Evolutionary conservation across 345 rosid species (phyloP), one percentile per base, ranked within the genome.

Genomic region (Linum usitatissimum): DNA sequence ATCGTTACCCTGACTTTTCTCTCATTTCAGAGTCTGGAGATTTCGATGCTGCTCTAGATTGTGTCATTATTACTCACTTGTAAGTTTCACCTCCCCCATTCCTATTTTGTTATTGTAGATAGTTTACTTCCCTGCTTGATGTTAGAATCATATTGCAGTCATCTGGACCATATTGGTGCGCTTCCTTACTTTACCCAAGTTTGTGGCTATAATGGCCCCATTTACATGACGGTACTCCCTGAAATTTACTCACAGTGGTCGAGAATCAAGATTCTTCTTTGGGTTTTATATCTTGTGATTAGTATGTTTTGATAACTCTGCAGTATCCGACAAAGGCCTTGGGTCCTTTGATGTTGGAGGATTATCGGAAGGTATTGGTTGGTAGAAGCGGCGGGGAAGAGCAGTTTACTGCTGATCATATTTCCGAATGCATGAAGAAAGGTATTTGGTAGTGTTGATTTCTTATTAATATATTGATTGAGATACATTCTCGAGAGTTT

Each of bases 131-230:
- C 51, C 36, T 48, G 40, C 59, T 54, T 6, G 1, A 30, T 64
- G 48, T 45, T 30, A 19, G 53, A 57, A 20, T 60, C 23, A 70
- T 34, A 31, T 14, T 59, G 63, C 74, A 92, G 97, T 71, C 96
- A 93, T 65, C 73, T 87, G 90, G 99, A 90, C 71, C 97, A 93
- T 62, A 82, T 90, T 5, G 96, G 97, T 36, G 96, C 95, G 15
- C 95, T 90, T 71, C 90, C 96, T 73, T 93, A 81, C 82, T 87
- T 90, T 83, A 87, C 97, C 1, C 87, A 90, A 78, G 97, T 93
- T 18, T 87, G 96, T 62, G 99, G 99, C 3, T 45, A 87, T 21
- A 57, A 18, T 9, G 99, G 99, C 0, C 97, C 99, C 0, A 64
- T 93, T 60, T 90, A 90, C 74, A 93, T 93, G 99, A 90, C 99